Base-by-base conservation (phyloP, 2,329 filamentous ascomycete species). In the Phialophora verrucosa region DNA sequence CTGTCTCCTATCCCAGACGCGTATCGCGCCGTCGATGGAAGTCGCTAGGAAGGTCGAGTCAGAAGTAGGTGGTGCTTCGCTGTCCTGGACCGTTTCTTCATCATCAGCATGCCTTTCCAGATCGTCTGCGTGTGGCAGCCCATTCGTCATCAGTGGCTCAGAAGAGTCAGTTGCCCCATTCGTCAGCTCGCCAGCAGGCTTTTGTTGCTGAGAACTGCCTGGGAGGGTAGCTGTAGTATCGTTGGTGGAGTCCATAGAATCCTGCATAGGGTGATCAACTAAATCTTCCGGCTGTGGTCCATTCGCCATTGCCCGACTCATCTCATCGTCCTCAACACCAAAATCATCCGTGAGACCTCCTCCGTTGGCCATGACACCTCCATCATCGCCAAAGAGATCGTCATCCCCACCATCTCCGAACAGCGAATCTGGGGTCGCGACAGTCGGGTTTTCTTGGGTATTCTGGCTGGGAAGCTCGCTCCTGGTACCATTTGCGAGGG, bases 1-100 rank as follows among this genome's bases (percentile, higher is more conserved):
- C 69, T 91, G 87, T 23, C 95, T 88, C 61, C 81, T 75, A 70
- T 83, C 82, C 81, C 82, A 83, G 47, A 83, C 72, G 14, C 80
- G 77, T 61, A 83, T 82, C 1, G 79, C 78, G 14, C 82, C 82
- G 65, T 83, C 81, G 17, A 83, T 79, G 0, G 80, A 83, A 35
- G 95, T 91, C 29, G 93, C 91, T 59, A 99, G 84, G 76, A 99
- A 99, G 0, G 90, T 93, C 4, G 87, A 90, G 69, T 93, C 88
- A 0, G 87, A 92, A 29, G 86, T 86, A 71, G 74, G 42, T 75
- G 74, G 62, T 73, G 72, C 32, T 31, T 65, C 60, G 53, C 70
- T 35, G 70, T 87, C 86, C 1, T 84, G 82, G 0, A 82, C 80
- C 68, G 88, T 86, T 68, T 82, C 79, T 42, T 83, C 82, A 2